Conservation (phyloP, 768 basidiomycete genomes). For the Lactarius deliciosus region DNA sequence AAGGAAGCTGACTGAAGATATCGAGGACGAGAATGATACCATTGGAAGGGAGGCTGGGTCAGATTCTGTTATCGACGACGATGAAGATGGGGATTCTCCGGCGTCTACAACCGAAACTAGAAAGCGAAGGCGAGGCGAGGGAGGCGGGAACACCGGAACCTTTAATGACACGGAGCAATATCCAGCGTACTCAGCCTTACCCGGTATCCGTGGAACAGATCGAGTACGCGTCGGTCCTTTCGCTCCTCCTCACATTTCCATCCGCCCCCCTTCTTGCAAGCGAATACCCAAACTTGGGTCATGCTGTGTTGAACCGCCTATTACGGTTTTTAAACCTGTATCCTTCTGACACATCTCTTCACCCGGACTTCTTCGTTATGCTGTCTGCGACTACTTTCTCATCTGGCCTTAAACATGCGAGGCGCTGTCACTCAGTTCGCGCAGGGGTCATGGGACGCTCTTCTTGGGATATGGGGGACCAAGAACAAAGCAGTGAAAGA, state of each 20-base stretch:
- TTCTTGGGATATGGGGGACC: constrained; percentile 75
- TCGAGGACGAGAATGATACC: constrained; percentile 34
- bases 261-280: constrained; percentile 55
- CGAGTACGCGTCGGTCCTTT: constrained; percentile 67
- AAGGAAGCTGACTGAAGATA: constrained; percentile 37
- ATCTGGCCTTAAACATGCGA: constrained; percentile 75
- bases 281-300: constrained; percentile 43
- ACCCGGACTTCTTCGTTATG: constrained; percentile 69
- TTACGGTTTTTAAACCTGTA: constrained; percentile 63
- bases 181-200: constrained; percentile 27
- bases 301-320: constrained; percentile 59
- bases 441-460: constrained; percentile 54
- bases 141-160: constrained; percentile 18
- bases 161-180: constrained; percentile 15
- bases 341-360: constrained; percentile 72
- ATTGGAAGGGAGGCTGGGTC: constrained; percentile 34
- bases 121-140: constrained; percentile 39
- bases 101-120: constrained; percentile 32
- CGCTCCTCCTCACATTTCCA: constrained; percentile 56
- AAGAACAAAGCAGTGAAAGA: constrained; percentile 80
- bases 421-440: constrained; percentile 61
- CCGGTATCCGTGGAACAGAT: constrained; percentile 57
- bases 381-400: constrained; percentile 68
- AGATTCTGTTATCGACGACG: constrained; percentile 35
- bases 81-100: constrained; percentile 36